These are phyloP conservation scores for Phytophthora cajani DNA, from an alignment of 352 stramenopile species.

Conservation along the genomic window DNA sequence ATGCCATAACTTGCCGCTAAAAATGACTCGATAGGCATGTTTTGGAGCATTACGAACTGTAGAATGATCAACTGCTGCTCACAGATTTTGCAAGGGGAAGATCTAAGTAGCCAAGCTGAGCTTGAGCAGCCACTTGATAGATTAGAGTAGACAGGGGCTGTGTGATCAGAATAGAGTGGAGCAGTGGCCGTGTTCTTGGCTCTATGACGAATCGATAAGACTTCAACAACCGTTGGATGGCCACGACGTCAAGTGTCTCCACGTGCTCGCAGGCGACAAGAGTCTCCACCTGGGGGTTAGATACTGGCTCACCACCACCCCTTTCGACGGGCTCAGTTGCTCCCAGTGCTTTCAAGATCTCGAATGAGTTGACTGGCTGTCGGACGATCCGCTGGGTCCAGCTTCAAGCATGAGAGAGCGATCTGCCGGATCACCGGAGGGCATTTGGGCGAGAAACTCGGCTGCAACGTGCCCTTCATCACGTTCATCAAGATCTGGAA, in stretches of 20 bases:
- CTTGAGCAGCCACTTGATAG: neutral
- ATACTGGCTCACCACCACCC: too few relatives aligned
- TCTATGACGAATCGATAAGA: neutral
- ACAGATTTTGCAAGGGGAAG: neutral
- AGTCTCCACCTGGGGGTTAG: too few relatives aligned
- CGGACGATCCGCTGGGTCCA: slow-evolving; percentile 36
- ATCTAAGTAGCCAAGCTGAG: neutral
- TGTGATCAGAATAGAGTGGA: neutral
- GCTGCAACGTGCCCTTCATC: slow-evolving; percentile 43
- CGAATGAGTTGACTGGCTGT: slow-evolving; percentile 12
- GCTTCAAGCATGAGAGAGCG: neutral
- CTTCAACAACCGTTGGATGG: neutral
- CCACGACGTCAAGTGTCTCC: neutral
- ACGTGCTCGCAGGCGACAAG: too few relatives aligned
- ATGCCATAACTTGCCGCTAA: neutral
- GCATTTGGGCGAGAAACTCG: slow-evolving; percentile 44
- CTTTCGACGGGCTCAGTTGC: too few relatives aligned
- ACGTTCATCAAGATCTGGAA: slow-evolving; percentile 50
- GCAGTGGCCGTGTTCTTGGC: neutral
- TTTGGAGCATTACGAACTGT: neutral
- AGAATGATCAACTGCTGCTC: neutral
- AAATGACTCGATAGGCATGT: neutral
- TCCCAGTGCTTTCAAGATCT: neutral
- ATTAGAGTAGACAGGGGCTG: neutral
- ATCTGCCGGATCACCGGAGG: slow-evolving; percentile 32